phyloP scores from a whole-genome alignment of 768 basidiomycete species.

The Strobilomyces dryophilus region DNA sequence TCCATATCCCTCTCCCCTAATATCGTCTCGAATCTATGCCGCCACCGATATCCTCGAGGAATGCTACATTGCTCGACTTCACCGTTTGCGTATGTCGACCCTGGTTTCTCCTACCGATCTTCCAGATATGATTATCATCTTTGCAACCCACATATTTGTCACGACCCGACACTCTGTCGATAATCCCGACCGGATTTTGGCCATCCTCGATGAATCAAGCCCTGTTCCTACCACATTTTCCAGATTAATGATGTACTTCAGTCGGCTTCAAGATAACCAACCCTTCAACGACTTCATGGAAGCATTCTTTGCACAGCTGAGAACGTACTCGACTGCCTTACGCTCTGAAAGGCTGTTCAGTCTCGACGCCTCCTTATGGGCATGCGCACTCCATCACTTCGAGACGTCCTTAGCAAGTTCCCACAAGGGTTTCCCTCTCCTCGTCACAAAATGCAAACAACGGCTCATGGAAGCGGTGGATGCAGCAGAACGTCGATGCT shows the following conservation, averaged over 20 bases:
- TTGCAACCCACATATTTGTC: slow-evolving; percentile 20
- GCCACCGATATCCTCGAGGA: slow-evolving; percentile 25
- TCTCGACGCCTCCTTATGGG: slow-evolving; percentile 51
- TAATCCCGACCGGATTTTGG: slow-evolving; percentile 13
- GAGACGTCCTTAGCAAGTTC: slow-evolving; percentile 32
- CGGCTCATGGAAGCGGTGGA: slow-evolving; percentile 45
- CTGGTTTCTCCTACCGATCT: slow-evolving; percentile 14
- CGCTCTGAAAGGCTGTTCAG: slow-evolving; percentile 32
- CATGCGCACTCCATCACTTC: slow-evolving; percentile 44
- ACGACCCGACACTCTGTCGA: slow-evolving; percentile 7
- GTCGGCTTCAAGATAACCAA: slow-evolving; percentile 9
- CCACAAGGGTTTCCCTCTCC: slow-evolving; percentile 19
- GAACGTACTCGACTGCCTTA: slow-evolving; percentile 29
- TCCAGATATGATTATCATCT: slow-evolving; percentile 21
- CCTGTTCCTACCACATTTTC: slow-evolving; percentile 32
- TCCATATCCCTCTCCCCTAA: background rate
- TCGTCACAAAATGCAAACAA: slow-evolving; percentile 34
- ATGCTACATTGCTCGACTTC: slow-evolving; percentile 19
- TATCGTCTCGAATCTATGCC: slow-evolving; percentile 8
- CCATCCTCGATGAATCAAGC: slow-evolving; percentile 23
- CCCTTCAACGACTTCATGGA: slow-evolving; percentile 15
- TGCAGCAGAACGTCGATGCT: slow-evolving; percentile 48
- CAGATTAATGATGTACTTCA: slow-evolving; percentile 24
- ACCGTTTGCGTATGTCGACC: slow-evolving; percentile 9
- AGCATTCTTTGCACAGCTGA: slow-evolving; percentile 22